phyloP scores from a whole-genome alignment of 2,329 filamentous ascomycete species.

The Orbilia javanica region DNA sequence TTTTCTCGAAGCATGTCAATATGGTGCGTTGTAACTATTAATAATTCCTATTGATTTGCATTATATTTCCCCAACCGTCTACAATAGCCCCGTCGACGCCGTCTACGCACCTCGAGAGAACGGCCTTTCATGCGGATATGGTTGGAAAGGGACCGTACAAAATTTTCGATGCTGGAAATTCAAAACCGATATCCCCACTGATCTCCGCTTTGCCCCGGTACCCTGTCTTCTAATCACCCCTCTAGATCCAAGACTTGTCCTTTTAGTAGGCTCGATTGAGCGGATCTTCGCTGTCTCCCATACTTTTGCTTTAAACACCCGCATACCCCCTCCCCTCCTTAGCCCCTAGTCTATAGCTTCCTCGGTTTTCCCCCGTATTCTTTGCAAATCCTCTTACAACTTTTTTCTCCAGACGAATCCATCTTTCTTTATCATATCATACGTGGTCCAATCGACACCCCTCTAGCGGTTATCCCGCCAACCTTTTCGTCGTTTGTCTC shows the following conservation, averaged over 20 bases:
- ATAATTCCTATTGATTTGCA: slow-evolving; percentile 28
- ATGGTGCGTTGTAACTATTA: slow-evolving; percentile 50
- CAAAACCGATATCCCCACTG: neutral
- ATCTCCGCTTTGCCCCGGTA: slow-evolving; percentile 1
- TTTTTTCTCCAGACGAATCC: neutral
- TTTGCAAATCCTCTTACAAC: neutral
- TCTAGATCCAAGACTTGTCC: neutral
- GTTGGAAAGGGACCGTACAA: neutral
- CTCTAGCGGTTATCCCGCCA: neutral
- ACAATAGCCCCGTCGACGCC: slow-evolving; percentile 14
- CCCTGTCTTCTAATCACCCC: neutral
- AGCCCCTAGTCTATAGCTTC: neutral
- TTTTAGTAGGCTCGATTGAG: neutral
- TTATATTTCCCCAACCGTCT: slow-evolving; percentile 6
- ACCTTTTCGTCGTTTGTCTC: neutral
- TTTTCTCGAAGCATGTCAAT: slow-evolving; percentile 52
- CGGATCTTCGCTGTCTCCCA: neutral
- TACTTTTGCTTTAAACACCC: neutral
- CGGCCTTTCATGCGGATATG: neutral
- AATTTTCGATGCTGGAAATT: neutral
- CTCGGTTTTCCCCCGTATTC: neutral
- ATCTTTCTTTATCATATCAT: neutral
- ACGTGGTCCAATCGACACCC: neutral
- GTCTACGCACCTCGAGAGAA: neutral
- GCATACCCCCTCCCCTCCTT: neutral